Conservation (phyloP, 352 stramenopile species). For the Globisporangium spiculum region DNA sequence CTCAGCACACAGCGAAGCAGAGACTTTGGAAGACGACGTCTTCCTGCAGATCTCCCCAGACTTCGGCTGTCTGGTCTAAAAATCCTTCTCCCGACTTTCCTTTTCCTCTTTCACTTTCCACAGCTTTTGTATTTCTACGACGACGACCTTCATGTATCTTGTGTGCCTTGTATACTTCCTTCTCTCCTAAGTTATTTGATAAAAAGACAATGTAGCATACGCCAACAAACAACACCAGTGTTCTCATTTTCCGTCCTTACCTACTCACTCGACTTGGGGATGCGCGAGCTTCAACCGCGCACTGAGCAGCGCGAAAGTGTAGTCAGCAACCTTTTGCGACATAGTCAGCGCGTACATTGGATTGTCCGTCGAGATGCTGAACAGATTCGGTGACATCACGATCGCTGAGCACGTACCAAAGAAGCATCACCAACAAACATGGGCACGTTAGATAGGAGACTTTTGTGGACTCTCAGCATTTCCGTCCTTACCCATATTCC, state of each 20-base stretch:
- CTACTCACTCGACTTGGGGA: conserved; percentile 3
- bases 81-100: background rate
- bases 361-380: conserved; percentile 63
- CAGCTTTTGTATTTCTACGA: conserved; percentile 14
- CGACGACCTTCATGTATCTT: background rate
- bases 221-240: conserved; percentile 13
- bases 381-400: conserved; percentile 77
- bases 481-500: conserved; percentile 56
- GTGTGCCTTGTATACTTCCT: background rate
- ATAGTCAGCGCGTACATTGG: conserved; percentile 65
- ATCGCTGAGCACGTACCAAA: conserved; percentile 43
- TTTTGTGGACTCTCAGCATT: background rate
- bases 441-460: background rate
- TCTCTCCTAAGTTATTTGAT: conserved; percentile 12
- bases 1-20: conserved; percentile 22
- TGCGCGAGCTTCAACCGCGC: conserved; percentile 28
- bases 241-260: background rate
- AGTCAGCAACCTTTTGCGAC: conserved; percentile 75
- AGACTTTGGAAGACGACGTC: conserved; percentile 64
- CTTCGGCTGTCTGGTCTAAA: conserved; percentile 77
- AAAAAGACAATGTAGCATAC: conserved; percentile 15
- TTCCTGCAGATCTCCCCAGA: conserved; percentile 84
- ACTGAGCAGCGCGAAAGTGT: conserved; percentile 47
- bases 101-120: background rate
- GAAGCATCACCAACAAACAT: background rate